Conservation (phyloP, 768 basidiomycete genomes). For the Pulveroboletus sp. region DNA sequence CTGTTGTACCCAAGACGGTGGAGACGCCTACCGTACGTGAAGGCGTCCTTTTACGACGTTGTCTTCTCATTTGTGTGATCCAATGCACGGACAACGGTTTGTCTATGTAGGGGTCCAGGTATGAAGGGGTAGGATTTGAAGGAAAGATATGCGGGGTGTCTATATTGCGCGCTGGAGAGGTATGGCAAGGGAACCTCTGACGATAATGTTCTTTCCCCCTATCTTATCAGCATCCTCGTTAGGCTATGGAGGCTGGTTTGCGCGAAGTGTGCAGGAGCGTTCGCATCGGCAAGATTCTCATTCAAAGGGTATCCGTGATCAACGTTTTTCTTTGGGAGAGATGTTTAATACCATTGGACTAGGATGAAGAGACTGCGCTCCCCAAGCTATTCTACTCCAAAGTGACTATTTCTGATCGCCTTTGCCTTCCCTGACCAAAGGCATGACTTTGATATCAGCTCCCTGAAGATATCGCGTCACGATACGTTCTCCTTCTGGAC, state of each 20-base stretch:
- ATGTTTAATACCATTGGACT: conserved; percentile 1
- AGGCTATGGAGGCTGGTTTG: conserved; percentile 98
- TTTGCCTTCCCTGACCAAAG: neutral
- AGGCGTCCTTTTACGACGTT: neutral
- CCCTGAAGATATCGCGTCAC: conserved; percentile 86
- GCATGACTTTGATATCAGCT: conserved; percentile 45
- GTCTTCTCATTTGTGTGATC: neutral
- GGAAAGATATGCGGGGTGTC: conserved; percentile 97
- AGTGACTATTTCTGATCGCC: conserved; percentile 33
- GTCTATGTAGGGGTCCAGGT: conserved; percentile 61
- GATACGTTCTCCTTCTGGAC: conserved; percentile 93
- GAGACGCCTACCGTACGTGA: conserved; percentile 76
- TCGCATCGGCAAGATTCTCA: conserved; percentile 96
- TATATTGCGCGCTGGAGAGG: conserved; percentile 92
- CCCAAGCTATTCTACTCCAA: conserved; percentile 94
- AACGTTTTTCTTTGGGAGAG: neutral
- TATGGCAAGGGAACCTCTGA: conserved; percentile 26
- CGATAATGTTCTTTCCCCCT: neutral
- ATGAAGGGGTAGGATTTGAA: conserved; percentile 92
- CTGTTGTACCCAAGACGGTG: conserved; percentile 72
- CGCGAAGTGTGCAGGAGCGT: conserved; percentile 93
- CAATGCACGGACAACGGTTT: neutral
- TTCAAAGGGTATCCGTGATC: conserved; percentile 72
- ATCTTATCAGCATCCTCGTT: neutral
- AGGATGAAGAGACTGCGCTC: conserved; percentile 94